These are phyloP conservation scores for Thielaviopsis musarum DNA, from an alignment of 2,329 filamentous ascomycete genomes.

Conservation along the genomic window DNA sequence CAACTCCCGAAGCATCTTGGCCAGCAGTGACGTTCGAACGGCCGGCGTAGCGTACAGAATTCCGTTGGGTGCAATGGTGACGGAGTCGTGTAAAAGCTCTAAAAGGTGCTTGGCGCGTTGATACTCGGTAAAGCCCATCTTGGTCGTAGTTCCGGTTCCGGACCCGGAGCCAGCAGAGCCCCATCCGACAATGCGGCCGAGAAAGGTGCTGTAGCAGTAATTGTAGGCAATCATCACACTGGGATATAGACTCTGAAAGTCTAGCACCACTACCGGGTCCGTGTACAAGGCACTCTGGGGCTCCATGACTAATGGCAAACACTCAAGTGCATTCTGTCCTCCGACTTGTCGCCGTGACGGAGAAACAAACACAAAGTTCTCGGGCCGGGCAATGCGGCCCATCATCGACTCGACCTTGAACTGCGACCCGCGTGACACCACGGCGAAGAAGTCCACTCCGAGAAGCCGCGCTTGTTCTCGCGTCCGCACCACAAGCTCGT, in stretches of 20 bases:
- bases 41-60: conserved; percentile 85
- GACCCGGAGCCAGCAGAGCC: conserved; percentile 39
- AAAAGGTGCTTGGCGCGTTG: conserved; percentile 51
- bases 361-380: conserved; percentile 81
- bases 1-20: conserved; percentile 93
- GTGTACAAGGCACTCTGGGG: conserved; percentile 89
- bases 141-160: conserved; percentile 46
- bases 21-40: conserved; percentile 76
- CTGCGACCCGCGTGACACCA: conserved; percentile 86
- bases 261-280: conserved; percentile 74
- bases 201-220: conserved; percentile 93
- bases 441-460: conserved; percentile 91
- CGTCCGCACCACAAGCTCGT: conserved; percentile 74
- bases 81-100: conserved; percentile 36
- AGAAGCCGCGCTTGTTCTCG: conserved; percentile 88
- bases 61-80: conserved; percentile 89
- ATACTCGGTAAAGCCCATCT: conserved; percentile 51
- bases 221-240: conserved; percentile 99
- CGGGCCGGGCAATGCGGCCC: conserved; percentile 95
- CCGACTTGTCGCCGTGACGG: conserved; percentile 86
- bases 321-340: conserved; percentile 85
- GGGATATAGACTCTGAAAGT: conserved; percentile 92
- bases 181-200: conserved; percentile 75
- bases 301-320: conserved; percentile 91
- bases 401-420: conserved; percentile 98